A percentile compares a stretch with the other conserved stretches of the same genome.
phyloP scores from a whole-genome alignment of 169 alveolate species.

The Miamiensis avidus region DNA sequence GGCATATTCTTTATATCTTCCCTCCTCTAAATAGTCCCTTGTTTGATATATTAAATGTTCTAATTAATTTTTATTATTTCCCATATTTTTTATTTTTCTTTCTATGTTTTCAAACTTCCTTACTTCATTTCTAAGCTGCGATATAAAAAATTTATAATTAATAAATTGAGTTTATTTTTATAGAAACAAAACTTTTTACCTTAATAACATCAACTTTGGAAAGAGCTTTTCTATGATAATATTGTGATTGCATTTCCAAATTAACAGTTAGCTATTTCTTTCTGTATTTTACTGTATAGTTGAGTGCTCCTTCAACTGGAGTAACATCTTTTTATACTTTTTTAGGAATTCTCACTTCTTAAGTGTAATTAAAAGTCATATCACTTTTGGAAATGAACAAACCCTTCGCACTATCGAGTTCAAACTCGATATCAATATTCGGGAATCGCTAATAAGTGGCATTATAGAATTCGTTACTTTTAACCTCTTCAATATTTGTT shows the following conservation, averaged over 20 bases:
- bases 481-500: constrained; percentile 49
- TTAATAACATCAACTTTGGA: too few species aligned
- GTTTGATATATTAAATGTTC: constrained; percentile 34
- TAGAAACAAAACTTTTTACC: too few species aligned
- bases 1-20: constrained; percentile 22
- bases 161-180: too few species aligned
- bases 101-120: constrained; percentile 26
- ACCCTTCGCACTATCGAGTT: constrained; percentile 57
- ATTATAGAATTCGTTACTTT: constrained; percentile 37
- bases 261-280: constrained; percentile 9
- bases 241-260: not conserved
- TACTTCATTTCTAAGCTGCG: constrained; percentile 1
- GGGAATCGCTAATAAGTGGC: constrained; percentile 44
- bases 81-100: constrained; percentile 24
- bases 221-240: too few species aligned
- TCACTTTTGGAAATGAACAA: constrained; percentile 10
- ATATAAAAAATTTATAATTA: too few species aligned
- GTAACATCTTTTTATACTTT: constrained; percentile 25
- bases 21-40: constrained; percentile 34
- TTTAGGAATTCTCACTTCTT: too few species aligned
- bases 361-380: too few species aligned
- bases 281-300: not conserved
- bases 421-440: constrained; percentile 46
- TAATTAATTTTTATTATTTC: constrained; percentile 34
- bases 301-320: not conserved